Evolutionary conservation across 495 filamentous ascomycete genomes (phyloP), one percentile per base, ranked within the genome.

Genomic region (Penicillium angulare): DNA sequence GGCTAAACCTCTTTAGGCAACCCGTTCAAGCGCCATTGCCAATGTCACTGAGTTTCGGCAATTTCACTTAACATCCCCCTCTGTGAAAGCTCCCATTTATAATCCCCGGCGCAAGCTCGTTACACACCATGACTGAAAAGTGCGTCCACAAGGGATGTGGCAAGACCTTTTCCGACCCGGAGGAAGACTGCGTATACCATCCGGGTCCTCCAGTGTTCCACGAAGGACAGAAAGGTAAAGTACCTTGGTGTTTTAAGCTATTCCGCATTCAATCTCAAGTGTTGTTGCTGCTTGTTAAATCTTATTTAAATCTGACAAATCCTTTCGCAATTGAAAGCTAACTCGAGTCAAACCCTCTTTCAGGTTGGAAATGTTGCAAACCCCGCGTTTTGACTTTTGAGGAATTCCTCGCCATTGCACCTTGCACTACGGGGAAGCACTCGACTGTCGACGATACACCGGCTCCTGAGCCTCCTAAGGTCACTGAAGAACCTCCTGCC

Each of bases 321-420:
- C n/a, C n/a, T n/a, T n/a, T n/a, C n/a, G n/a, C n/a, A n/a, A n/a
- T n/a, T n/a, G n/a, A n/a, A n/a, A n/a, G n/a, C n/a, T n/a, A n/a
- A n/a, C n/a, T 31, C 27, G 8, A 7, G 8, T 7, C 27, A 9
- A 31, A 33, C 6, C 48, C 21, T n/a, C 27, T 42, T 13, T 21
- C 66, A 97, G 93, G 93, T 60, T 99, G 93, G 93, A 96, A 96
- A 77, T 99, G 93, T 75, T 99, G 93, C 80, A 99, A 97, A 76
- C 88, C 92, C 49, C 87, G 95, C 69, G 90, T 97, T 56, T 80
- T 99, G 56, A 97, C 92, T 43, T 99, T 99, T 63, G 95, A 99
- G 71, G 93, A 99, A 74, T 99, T 99, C 77, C 88, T 97, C 61
- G 68, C 79, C 41, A 97, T 99, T 56, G 81, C 89, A 23, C 92